phyloP scores from a whole-genome alignment of 169 alveolate genomes.

The Eimeria maxima region DNA sequence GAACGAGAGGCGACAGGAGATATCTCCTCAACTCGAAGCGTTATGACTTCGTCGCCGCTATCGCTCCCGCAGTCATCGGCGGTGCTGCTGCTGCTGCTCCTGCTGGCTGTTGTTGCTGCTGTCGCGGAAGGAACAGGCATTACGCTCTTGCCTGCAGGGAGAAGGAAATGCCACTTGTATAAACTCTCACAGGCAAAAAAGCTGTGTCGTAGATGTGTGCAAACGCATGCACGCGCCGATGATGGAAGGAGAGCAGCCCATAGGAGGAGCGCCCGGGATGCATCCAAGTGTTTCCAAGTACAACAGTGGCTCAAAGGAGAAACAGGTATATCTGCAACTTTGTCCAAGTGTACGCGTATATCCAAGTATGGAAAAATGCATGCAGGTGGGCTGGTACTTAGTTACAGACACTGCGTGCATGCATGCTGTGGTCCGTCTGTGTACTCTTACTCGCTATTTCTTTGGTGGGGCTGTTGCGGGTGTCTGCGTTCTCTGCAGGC shows the following conservation, averaged over 20 bases:
- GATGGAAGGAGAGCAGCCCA: not conserved
- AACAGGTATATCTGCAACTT: not conserved
- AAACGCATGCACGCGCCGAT: not conserved
- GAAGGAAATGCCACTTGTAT: not conserved
- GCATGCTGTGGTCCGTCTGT: not conserved
- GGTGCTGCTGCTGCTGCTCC: conserved; percentile 30
- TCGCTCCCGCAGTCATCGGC: conserved; percentile 20
- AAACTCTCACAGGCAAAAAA: not conserved
- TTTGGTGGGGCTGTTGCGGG: not conserved
- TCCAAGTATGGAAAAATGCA: not conserved
- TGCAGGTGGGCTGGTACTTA: not conserved
- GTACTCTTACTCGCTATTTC: not conserved
- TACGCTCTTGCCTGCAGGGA: not conserved
- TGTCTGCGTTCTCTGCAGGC: conserved; percentile 7
- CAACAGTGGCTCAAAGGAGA: too few species aligned
- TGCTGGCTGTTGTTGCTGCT: not conserved
- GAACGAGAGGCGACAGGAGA: not conserved
- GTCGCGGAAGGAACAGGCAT: not conserved
- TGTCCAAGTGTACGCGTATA: not conserved
- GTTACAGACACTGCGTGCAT: not conserved
- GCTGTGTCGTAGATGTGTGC: not conserved
- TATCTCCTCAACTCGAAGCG: conserved; percentile 32
- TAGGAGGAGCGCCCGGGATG: too few species aligned
- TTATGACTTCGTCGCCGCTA: conserved; percentile 43
- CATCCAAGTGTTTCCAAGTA: too few species aligned